Evolutionary conservation across 495 filamentous ascomycete genomes (phyloP).

Genomic region (Friedmanniomyces endolithicus): DNA sequence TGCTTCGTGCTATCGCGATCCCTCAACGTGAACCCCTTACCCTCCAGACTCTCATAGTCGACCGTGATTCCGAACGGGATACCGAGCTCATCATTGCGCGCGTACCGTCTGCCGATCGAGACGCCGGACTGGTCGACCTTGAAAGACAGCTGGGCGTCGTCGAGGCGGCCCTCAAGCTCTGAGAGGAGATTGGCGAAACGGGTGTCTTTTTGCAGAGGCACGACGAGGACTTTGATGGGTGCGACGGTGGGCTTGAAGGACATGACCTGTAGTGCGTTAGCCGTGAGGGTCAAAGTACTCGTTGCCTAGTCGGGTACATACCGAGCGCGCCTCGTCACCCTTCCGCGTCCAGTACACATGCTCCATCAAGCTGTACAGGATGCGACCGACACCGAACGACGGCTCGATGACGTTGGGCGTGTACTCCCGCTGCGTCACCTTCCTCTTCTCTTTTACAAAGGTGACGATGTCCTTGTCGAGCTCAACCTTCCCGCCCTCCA

Average conservation of each 20-base stretch:
- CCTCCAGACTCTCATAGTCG: constrained; percentile 58
- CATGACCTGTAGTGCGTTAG: constrained; percentile 38
- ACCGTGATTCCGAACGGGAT: constrained; percentile 56
- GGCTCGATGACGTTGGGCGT: constrained; percentile 78
- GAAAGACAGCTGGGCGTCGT: constrained; percentile 46
- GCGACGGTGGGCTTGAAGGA: constrained; percentile 55
- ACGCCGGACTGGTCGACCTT: constrained; percentile 55
- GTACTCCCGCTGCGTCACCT: constrained; percentile 62
- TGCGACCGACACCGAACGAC: constrained; percentile 73
- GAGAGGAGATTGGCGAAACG: constrained; percentile 47
- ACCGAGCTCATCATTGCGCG: constrained; percentile 55
- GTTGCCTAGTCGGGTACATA: constrained; percentile 22
- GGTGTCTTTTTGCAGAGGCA: constrained; percentile 48
- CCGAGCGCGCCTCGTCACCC: constrained; percentile 51
- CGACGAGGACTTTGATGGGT: constrained; percentile 58
- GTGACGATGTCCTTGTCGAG: constrained; percentile 56
- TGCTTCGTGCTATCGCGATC: constrained; percentile 58
- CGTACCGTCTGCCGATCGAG: constrained; percentile 56
- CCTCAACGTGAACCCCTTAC: constrained; percentile 54
- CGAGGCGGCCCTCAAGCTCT: constrained; percentile 44
- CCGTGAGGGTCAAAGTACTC: background rate
- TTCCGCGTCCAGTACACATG: constrained; percentile 65
- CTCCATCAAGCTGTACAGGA: constrained; percentile 66
- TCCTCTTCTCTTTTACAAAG: constrained; percentile 56
- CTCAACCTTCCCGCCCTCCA: constrained; percentile 54